These are phyloP conservation scores for Selaginella moellendorffii DNA, from an alignment of 75 land plant species.

Conservation along the genomic window DNA sequence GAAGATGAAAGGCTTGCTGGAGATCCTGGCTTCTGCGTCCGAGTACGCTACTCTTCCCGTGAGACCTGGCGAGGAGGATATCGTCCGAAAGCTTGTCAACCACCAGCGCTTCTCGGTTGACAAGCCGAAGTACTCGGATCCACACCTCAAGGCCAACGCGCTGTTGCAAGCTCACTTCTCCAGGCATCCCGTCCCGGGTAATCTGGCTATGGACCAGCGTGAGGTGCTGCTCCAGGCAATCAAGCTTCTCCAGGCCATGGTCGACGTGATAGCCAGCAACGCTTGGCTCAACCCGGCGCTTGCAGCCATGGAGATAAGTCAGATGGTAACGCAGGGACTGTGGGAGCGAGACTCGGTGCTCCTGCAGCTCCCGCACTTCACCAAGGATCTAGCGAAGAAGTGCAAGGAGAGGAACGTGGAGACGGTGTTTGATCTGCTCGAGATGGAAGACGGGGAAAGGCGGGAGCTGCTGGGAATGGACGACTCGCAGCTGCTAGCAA, in stretches of 20 bases:
- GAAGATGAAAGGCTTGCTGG: slow-evolving; percentile 74
- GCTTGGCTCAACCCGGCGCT: slow-evolving; percentile 80
- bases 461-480: slow-evolving; percentile 68
- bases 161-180: slow-evolving; percentile 77
- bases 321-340: slow-evolving; percentile 86
- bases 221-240: slow-evolving; percentile 68
- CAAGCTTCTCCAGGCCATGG: slow-evolving; percentile 84
- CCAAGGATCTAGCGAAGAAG: slow-evolving; percentile 66
- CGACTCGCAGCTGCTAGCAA: slow-evolving; percentile 63
- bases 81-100: slow-evolving; percentile 51
- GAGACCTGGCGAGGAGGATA: slow-evolving; percentile 85
- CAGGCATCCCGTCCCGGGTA: slow-evolving; percentile 50
- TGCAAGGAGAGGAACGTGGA: slow-evolving; percentile 72
- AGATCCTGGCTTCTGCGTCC: slow-evolving; percentile 66
- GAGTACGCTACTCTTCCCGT: slow-evolving; percentile 70
- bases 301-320: slow-evolving; percentile 77
- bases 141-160: slow-evolving; percentile 83
- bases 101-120: slow-evolving; percentile 81
- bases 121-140: slow-evolving; percentile 68
- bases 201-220: slow-evolving; percentile 55
- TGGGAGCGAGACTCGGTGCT: slow-evolving; percentile 83
- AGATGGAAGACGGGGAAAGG: slow-evolving; percentile 92
- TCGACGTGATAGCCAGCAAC: slow-evolving; percentile 84
- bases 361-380: slow-evolving; percentile 85
- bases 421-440: slow-evolving; percentile 74